Evolutionary conservation across 805 yeast genomes (phyloP), one percentile per base, ranked within the genome.

Genomic region (Lipomyces kockii): DNA sequence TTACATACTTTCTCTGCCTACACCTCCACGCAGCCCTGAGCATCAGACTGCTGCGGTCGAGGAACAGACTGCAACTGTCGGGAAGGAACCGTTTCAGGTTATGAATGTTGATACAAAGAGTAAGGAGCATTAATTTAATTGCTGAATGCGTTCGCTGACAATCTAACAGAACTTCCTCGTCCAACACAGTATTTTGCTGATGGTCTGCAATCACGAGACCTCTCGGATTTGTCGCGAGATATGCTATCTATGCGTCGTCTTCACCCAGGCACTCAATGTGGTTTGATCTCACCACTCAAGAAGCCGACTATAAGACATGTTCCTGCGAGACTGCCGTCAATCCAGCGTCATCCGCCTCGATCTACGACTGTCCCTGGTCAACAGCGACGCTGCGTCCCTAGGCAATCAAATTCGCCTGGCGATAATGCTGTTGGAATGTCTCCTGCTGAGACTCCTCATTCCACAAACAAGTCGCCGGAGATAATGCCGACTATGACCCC

Each of bases 1-100:
- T n/a, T 52, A 52, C n/a, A 22, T 52, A 5, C 34, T 25, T 17
- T 52, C 55, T 25, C 55, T 52, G 55, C 55, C 55, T 17, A 52
- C 55, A 25, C 55, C 55, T 25, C 55, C 55, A 3, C 2, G 20
- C n/a, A 52, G 55, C 9, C 55, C 55, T 7, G 55, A 52, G 17
- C 55, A 22, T 8, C 20, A n/a, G 22, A 6, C 29, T 25, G 32
- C n/a, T 3, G 34, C n/a, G 6, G 34, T 11, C n/a, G 34, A 49
- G 53, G 53, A 49, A 17, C 53, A 22, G 27, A 49, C 3, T 27
- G 14, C 53, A 22, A 49, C 25, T 8, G 22, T 20, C 20, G 14
- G 25, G 25, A 49, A 49, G 53, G 25, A 49, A 11, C 20, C 11
- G 17, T 37, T 37, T 49, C 27, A 49, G 25, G 4, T 11, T 22